Evolutionary conservation across 352 stramenopile genomes (phyloP), one percentile per base, ranked within the genome.

Genomic region (Phytopythium litorale): DNA sequence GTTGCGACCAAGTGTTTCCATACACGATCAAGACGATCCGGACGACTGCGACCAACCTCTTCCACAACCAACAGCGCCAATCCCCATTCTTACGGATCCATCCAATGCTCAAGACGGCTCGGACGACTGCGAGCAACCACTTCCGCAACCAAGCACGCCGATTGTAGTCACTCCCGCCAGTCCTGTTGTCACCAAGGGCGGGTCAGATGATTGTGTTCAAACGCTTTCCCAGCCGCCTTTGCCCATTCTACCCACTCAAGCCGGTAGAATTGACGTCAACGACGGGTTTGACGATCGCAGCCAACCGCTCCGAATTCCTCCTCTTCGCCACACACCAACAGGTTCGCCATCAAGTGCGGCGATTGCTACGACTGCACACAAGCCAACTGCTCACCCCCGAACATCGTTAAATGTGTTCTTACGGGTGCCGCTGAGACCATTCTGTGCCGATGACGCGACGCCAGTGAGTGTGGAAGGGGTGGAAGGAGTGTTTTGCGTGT

Each of bases 381-480:
- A 38, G 25, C 25, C 49, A 16, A 37, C 49, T 16, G 7, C 13
- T 21, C 28, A 13, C 7, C 25, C 49, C 18, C 4, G 25, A 40
- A 15, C 30, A 12, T 55, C 49, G 18, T 13, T 25, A 0, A 55
- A 55, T 25, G 8, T 55, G 25, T 55, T 55, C 49, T 16, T 55
- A 1, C 49, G 49, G 12, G n/a, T 55, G 16, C 16, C 25, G 0
- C 8, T 38, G 4, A 37, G 1, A 1, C 49, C 49, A n/a, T 25
- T 30, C 30, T 55, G 49, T 25, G 15, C 9, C 15, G 49, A 25
- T 6, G 49, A 55, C 30, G 49, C 49, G 16, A 55, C 49, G 2
- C 49, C 49, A 0, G 49, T 55, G 25, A 55, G 49, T 15, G 49
- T 55, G 25, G 49, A 55, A 21, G 49, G 49, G 25, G 49, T 55